Base-by-base conservation (phyloP, 2,329 filamentous ascomycete genomes). In the Scedosporium aurantiacum region DNA sequence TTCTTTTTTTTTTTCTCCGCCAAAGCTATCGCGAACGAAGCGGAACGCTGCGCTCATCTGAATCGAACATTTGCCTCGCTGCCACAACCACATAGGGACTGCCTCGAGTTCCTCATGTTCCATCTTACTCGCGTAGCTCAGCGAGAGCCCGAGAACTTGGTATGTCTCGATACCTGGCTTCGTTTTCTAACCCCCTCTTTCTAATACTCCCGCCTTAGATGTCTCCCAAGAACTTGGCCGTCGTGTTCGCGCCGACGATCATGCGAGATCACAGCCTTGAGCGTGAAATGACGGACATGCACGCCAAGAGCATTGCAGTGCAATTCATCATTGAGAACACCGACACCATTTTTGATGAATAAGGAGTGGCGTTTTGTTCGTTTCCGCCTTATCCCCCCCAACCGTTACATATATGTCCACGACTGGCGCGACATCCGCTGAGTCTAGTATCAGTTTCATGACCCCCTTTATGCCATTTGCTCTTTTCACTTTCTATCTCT, bases 231-330 rank as follows among this genome's bases (percentile, higher is more conserved):
- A 99, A 99, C 71, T 77, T 97, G 64, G 91, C 94, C 3, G 94
- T 99, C 50, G 94, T 99, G 43, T 99, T 99, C 71, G 94, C 94
- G 7, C 94, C 94, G 6, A 99, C 94, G 1, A 95, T 99, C 67
- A 96, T 99, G 90, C 85, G 93, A 67, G 91, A 95, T 62, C 82
- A 86, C 70, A 93, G 88, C 69, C 83, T 97, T 64, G 91, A 96
- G 72, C 86, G 91, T 64, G 94, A 99, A 73, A 95, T 99, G 86
- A 93, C 87, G 32, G 94, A 99, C 71, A 96, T 96, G 80, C 89
- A 94, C 71, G 83, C 87, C 67, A 97, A 97, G 81, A 96, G 96
- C 68, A 82, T 88, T 65, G 91, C 91, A 5, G 87, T 97, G 66
- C 92, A 96, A 75, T 96, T 94, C 68, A 80, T 99, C 70, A 88